Evolutionary conservation across 257 asterid genomes (phyloP).

Genomic region (Nicotiana undulata): DNA sequence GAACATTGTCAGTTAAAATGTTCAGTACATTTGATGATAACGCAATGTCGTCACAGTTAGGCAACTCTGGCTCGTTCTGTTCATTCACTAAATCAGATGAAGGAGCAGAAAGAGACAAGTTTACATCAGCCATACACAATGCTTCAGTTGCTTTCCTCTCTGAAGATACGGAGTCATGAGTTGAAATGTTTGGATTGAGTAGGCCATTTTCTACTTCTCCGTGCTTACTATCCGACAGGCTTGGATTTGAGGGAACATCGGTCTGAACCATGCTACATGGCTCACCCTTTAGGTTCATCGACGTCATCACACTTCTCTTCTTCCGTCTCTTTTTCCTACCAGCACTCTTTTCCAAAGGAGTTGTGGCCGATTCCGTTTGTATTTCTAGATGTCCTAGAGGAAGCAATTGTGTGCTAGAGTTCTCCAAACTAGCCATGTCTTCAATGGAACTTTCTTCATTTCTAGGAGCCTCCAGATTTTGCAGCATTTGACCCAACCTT

Average conservation of each 20-base stretch:
- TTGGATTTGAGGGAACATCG: constrained; percentile 20
- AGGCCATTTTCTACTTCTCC: constrained; percentile 4
- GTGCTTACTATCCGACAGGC: constrained; percentile 19
- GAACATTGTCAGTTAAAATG: no score
- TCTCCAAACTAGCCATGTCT: constrained; percentile 11
- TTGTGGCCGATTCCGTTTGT: constrained; percentile 15
- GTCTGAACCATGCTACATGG: constrained; percentile 15
- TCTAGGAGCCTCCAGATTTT: constrained; percentile 11
- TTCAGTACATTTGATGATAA: no score
- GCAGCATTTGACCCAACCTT: constrained; percentile 22
- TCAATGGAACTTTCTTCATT: constrained; percentile 6
- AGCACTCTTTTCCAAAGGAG: constrained; percentile 15
- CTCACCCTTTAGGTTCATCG: constrained; percentile 2
- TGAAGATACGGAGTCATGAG: constrained; percentile 19
- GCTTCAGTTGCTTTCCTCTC: constrained; percentile 10
- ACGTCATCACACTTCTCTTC: constrained; percentile 3
- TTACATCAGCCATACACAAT: neutral
- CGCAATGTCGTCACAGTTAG: no score
- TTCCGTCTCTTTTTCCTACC: constrained; percentile 12
- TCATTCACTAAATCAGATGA: constrained; percentile 1
- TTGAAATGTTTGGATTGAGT: constrained; percentile 3
- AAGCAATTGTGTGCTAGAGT: constrained; percentile 9
- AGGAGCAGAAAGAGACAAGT: neutral
- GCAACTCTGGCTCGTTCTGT: no score
- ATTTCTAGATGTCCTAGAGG: constrained; percentile 12